Evolutionary conservation across 768 basidiomycete genomes (phyloP), one percentile per base, ranked within the genome.

Genomic region (Grammothele lineata): DNA sequence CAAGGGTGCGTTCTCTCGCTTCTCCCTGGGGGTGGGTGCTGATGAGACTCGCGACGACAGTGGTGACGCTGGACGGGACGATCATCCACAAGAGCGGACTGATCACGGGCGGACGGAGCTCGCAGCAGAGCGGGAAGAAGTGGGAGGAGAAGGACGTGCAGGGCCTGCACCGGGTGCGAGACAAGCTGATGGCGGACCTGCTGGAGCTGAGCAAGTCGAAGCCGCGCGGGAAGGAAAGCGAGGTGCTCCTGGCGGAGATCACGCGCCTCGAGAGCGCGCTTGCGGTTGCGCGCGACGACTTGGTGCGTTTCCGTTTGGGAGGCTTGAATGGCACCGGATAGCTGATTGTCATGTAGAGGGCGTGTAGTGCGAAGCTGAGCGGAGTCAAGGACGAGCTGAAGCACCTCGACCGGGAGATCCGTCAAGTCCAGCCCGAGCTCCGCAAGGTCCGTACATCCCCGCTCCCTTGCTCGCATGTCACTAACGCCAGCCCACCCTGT

Each of bases 51-150:
- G n/a, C n/a, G n/a, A n/a, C n/a, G n/a, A 43, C 47, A 94, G 96
- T 94, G 50, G 96, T 99, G 18, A 96, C 96, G 0, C 71, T 99
- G 35, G 94, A 98, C 36, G 96, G 96, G 1, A 98, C 94, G 3
- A 73, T 99, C 50, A 97, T 99, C 38, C 96, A 99, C 66, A 94
- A 94, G 71, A 93, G 91, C 55, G 96, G 96, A 51, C 70, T 95
- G 38, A 98, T 99, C 62, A 99, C 96, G 26, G 96, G 96, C 69
- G 96, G 96, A 22, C 75, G 81, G 39, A 90, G 91, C 57, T 77
- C 85, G 0, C 84, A 85, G 51, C 76, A 72, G 37, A 81, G 66
- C n/a, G 77, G 75, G 33, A 88, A 89, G 69, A 92, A 91, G 61
- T 97, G 92, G 86, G 91, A 95, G 49, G 95, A 98, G 63, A 87